A percentile compares a stretch with the other conserved stretches of the same genome.
These are phyloP conservation scores for Phoma herbarum DNA, from an alignment of 2,329 filamentous ascomycete genomes.

Conservation along the genomic window DNA sequence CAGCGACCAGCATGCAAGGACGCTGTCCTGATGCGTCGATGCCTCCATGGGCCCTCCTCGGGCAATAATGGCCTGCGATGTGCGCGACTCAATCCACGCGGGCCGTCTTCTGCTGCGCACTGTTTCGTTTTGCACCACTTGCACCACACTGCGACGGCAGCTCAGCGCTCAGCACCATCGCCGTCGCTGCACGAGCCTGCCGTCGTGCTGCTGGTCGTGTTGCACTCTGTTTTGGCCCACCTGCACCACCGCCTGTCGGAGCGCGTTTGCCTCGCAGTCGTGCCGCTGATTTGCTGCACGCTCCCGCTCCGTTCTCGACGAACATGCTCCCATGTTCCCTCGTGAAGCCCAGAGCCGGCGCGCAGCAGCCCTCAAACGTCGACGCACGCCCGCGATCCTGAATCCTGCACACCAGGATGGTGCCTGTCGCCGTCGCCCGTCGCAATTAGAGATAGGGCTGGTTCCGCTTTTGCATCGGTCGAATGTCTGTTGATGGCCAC, in stretches of 20 bases:
- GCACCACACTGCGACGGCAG: constrained; percentile 25
- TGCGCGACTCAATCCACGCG: constrained; percentile 26
- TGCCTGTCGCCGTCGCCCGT: constrained; percentile 28
- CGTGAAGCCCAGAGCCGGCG: constrained; percentile 4
- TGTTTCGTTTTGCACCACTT: constrained; percentile 8
- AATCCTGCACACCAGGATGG: constrained; percentile 30
- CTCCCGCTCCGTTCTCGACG: constrained; percentile 5
- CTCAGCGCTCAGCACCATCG: constrained; percentile 18
- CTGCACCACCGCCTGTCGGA: not conserved
- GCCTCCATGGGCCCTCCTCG: constrained; percentile 23
- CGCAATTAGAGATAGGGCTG: constrained; percentile 46
- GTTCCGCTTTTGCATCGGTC: constrained; percentile 42
- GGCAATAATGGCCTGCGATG: constrained; percentile 28
- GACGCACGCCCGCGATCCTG: constrained; percentile 33
- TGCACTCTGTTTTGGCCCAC: not conserved
- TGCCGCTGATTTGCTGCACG: constrained; percentile 23
- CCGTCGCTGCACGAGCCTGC: constrained; percentile 31
- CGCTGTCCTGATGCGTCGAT: not conserved
- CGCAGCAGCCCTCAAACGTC: constrained; percentile 11
- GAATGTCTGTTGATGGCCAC: constrained; percentile 29
- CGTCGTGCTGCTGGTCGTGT: constrained; percentile 5
- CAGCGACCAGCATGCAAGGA: constrained; percentile 15
- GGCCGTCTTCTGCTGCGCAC: constrained; percentile 29
- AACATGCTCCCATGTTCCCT: constrained; percentile 12
- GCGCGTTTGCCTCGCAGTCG: constrained; percentile 8